phyloP scores from a whole-genome alignment of 2,329 filamentous ascomycete genomes.

The Neonectria neomacrospora region DNA sequence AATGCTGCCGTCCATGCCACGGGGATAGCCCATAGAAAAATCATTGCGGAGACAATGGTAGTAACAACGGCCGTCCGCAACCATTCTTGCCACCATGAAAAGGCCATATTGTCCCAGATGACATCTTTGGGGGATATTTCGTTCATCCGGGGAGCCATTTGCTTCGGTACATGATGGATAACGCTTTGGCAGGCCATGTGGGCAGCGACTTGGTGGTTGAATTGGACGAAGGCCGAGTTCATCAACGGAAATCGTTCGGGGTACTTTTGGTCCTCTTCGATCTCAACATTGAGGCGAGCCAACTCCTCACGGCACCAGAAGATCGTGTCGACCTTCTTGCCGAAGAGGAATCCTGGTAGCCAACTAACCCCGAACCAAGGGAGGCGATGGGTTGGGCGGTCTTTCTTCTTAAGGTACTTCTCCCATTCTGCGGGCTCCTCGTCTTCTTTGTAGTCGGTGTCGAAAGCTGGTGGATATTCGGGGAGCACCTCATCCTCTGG shows the following conservation, averaged over 20 bases:
- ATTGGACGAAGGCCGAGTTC: conserved; percentile 98
- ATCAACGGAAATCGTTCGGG: conserved; percentile 89
- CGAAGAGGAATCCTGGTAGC: conserved; percentile 82
- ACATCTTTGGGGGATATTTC: conserved; percentile 95
- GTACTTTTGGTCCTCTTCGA: conserved; percentile 87
- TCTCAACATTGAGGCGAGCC: conserved; percentile 88
- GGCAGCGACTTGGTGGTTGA: conserved; percentile 96
- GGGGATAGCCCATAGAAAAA: conserved; percentile 89
- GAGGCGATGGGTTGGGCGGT: conserved; percentile 86
- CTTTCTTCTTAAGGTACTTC: conserved; percentile 81
- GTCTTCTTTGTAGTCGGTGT: conserved; percentile 66
- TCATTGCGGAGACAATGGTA: conserved; percentile 75
- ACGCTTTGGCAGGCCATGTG: conserved; percentile 98
- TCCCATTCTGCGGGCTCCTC: conserved; percentile 79
- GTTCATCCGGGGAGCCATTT: conserved; percentile 92
- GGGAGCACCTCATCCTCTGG: conserved; percentile 51
- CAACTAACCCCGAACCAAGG: conserved; percentile 71
- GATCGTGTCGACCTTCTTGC: conserved; percentile 94
- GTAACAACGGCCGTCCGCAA: conserved; percentile 75
- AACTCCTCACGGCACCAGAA: conserved; percentile 89
- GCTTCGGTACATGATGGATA: conserved; percentile 89
- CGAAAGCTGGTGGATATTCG: conserved; percentile 72
- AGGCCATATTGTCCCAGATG: conserved; percentile 96
- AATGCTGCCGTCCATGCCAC: conserved; percentile 88
- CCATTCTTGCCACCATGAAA: conserved; percentile 94